A percentile compares a stretch with the other conserved stretches of the same genome.
These are phyloP conservation scores for Trichosanthes cucumerina DNA, from an alignment of 306 rosid species.

Conservation along the genomic window DNA sequence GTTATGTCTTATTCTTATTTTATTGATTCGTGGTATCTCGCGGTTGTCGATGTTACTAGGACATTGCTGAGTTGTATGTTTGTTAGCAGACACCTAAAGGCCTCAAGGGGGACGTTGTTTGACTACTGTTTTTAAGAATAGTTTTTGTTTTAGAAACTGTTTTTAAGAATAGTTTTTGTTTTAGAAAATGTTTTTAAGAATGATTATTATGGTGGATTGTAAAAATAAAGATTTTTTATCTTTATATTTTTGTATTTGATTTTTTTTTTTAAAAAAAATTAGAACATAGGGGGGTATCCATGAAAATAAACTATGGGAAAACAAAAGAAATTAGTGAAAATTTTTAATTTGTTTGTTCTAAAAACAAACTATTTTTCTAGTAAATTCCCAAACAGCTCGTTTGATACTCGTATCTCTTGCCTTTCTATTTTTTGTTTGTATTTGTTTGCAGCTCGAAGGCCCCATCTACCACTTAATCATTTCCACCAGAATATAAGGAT, in stretches of 20 bases:
- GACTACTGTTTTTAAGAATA: not conserved
- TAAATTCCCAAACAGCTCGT: not conserved
- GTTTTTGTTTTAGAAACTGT: not conserved
- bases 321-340: not conserved
- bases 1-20: not conserved
- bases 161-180: not conserved
- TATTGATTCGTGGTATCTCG: not conserved
- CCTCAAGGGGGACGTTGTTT: not conserved
- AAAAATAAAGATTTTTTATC: too few relatives aligned
- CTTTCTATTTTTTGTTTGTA: not conserved
- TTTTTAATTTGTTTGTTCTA: not conserved
- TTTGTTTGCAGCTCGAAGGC: slow-evolving; percentile 2
- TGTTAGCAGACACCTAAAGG: not conserved
- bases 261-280: not conserved
- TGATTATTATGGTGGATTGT: not conserved
- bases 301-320: not conserved
- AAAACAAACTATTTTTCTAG: not conserved
- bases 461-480: not conserved
- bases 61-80: not conserved
- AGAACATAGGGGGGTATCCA: not conserved
- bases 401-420: not conserved
- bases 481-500: not conserved
- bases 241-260: not conserved
- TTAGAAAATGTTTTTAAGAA: not conserved
- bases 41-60: not conserved